phyloP scores from a whole-genome alignment of 2,329 filamentous ascomycete species.

The Colletotrichum eremochloae region DNA sequence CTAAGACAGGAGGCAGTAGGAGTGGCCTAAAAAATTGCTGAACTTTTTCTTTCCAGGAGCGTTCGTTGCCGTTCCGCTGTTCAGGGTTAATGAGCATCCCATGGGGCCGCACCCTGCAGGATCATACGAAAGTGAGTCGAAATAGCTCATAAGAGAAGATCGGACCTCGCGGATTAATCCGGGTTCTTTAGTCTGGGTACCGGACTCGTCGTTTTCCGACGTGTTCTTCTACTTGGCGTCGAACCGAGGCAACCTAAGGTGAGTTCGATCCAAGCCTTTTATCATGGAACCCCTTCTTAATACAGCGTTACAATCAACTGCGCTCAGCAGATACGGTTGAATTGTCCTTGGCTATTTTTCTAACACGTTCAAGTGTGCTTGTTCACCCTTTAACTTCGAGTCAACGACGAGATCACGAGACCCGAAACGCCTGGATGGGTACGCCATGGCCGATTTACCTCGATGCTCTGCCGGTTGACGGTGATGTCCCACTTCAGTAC shows the following conservation, averaged over 20 bases:
- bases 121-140: constrained; percentile 51
- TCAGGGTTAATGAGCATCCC: constrained; percentile 50
- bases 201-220: constrained; percentile 52
- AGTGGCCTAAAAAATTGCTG: neutral
- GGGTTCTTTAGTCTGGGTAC: constrained; percentile 48
- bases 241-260: constrained; percentile 50
- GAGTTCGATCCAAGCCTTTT: neutral
- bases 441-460: constrained; percentile 52
- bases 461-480: constrained; percentile 47
- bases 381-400: constrained; percentile 50
- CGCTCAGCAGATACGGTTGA: no score
- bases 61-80: constrained; percentile 51
- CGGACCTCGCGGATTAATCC: neutral
- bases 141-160: neutral
- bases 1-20: fast-evolving
- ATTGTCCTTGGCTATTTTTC: neutral
- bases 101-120: constrained; percentile 53
- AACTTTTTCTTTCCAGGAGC: constrained; percentile 45
- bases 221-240: constrained; percentile 52
- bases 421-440: constrained; percentile 51
- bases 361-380: constrained; percentile 45
- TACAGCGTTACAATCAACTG: no score
- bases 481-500: constrained; percentile 50
- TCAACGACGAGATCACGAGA: constrained; percentile 51
- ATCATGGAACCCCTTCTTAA: no score